Evolutionary conservation across 176 grass and related monocot species (phyloP).

Genomic region (Stipa capillata): DNA sequence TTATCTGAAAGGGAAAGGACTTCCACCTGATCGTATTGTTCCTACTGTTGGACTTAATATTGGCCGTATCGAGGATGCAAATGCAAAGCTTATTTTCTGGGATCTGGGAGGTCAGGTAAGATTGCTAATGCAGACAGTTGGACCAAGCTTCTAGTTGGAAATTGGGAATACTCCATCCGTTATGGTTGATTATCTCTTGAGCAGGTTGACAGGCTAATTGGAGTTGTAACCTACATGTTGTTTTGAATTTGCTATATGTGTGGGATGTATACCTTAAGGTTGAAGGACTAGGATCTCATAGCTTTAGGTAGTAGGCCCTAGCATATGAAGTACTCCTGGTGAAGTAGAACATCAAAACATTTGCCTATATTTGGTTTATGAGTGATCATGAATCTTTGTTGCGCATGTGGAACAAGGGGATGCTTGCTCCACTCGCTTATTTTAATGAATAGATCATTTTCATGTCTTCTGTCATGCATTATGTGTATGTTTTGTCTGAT

Average conservation of each 20-base stretch:
- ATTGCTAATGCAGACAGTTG: not conserved
- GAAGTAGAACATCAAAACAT: not conserved
- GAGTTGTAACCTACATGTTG: not conserved
- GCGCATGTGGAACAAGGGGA: not conserved
- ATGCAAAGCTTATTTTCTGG: slow-evolving; percentile 91
- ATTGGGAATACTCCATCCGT: not conserved
- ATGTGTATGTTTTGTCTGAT: not conserved
- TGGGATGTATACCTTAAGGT: not conserved
- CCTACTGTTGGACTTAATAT: slow-evolving; percentile 95
- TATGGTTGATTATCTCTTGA: not conserved
- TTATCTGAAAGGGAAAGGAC: slow-evolving; percentile 65
- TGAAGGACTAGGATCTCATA: not conserved
- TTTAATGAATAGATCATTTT: not conserved
- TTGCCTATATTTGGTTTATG: not conserved
- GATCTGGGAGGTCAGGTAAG: slow-evolving; percentile 94
- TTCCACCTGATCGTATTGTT: slow-evolving; percentile 70
- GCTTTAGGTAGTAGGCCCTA: not conserved
- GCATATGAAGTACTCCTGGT: not conserved
- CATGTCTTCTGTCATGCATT: not conserved
- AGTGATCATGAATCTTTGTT: not conserved
- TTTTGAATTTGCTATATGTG: not conserved
- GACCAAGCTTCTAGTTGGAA: not conserved
- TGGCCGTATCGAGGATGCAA: slow-evolving; percentile 74
- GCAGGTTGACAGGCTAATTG: not conserved
- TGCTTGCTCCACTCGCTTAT: not conserved